phyloP scores from a whole-genome alignment of 2,329 filamentous ascomycete species.

The Talaromyces islandicus region DNA sequence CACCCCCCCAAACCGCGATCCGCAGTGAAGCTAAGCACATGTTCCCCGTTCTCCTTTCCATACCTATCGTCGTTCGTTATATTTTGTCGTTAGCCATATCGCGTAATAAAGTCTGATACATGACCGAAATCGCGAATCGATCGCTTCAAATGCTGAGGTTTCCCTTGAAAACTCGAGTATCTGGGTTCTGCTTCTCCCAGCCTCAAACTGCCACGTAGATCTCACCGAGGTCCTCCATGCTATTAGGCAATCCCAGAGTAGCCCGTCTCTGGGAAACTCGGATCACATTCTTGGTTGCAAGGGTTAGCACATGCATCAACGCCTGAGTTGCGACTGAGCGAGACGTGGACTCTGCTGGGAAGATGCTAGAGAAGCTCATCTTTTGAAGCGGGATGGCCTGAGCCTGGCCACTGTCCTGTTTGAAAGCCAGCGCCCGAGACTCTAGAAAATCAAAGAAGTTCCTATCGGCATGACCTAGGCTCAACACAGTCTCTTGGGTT shows the following conservation, averaged over 20 bases:
- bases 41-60: not conserved
- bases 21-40: not conserved
- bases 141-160: not conserved
- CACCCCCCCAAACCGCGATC: not conserved
- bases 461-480: conserved; percentile 52
- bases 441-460: conserved; percentile 60
- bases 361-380: conserved; percentile 65
- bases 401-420: conserved; percentile 13
- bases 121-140: not conserved
- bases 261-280: conserved; percentile 52
- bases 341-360: conserved; percentile 51
- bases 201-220: conserved; percentile 21
- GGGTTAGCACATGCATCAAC: conserved; percentile 65
- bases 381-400: not conserved
- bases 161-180: not conserved
- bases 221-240: conserved; percentile 18
- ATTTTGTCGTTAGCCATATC: not conserved
- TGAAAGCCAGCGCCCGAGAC: conserved; percentile 37
- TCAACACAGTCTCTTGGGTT: conserved; percentile 31
- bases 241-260: conserved; percentile 29
- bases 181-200: conserved; percentile 10
- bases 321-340: conserved; percentile 65
- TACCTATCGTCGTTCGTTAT: not conserved
- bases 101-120: not conserved
- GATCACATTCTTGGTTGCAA: conserved; percentile 58